phyloP scores from a whole-genome alignment of 805 yeast species.

The Tetrapisispora nanseiensis region DNA sequence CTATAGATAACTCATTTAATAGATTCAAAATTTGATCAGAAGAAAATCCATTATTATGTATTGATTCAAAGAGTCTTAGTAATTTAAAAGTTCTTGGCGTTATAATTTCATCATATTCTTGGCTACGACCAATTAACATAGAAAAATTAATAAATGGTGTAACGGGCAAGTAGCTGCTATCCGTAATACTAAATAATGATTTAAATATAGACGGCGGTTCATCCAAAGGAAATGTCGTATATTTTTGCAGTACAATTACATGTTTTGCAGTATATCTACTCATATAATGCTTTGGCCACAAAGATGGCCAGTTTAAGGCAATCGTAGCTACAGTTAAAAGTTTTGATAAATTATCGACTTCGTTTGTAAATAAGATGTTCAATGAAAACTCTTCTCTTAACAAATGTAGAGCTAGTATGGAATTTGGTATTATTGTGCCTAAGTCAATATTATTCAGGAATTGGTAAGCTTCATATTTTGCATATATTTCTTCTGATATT shows the following conservation, averaged over 20 bases:
- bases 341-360: conserved; percentile 36
- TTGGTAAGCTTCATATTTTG: not conserved
- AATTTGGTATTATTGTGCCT: conserved; percentile 37
- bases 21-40: conserved; percentile 48
- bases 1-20: conserved; percentile 49
- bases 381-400: conserved; percentile 66
- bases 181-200: conserved; percentile 33
- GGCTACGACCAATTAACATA: conserved; percentile 50
- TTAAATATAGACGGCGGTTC: conserved; percentile 32
- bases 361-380: conserved; percentile 35
- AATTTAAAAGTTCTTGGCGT: conserved; percentile 60
- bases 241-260: not conserved
- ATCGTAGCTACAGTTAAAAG: conserved; percentile 51
- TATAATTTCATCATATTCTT: conserved; percentile 43
- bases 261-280: not conserved
- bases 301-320: conserved; percentile 67
- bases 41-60: conserved; percentile 45
- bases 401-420: conserved; percentile 61
- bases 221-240: conserved; percentile 25
- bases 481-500: not conserved
- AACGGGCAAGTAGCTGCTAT: conserved; percentile 20
- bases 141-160: conserved; percentile 55
- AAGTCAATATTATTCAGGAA: not conserved
- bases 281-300: conserved; percentile 51
- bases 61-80: conserved; percentile 50